These are phyloP conservation scores for Aspergillus affinis DNA, from an alignment of 495 filamentous ascomycete genomes.

Conservation along the genomic window DNA sequence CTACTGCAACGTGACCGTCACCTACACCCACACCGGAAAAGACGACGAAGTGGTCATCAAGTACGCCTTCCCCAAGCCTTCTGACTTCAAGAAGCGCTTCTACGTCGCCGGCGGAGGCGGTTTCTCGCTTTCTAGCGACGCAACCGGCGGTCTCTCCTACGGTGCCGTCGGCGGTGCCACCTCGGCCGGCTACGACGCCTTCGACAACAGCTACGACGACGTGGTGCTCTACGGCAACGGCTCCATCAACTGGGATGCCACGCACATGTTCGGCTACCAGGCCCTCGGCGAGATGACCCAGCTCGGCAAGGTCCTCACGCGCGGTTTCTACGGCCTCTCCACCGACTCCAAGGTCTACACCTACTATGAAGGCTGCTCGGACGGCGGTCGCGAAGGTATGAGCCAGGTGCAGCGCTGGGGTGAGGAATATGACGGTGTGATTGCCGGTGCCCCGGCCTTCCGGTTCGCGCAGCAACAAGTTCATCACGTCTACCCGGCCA, in stretches of 20 bases:
- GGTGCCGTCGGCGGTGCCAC: slow-evolving; percentile 39
- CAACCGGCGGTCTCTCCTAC: slow-evolving; percentile 39
- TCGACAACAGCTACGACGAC: slow-evolving; percentile 35
- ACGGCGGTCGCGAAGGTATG: slow-evolving; percentile 41
- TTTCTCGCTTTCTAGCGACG: slow-evolving; percentile 27
- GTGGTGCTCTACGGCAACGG: slow-evolving; percentile 40
- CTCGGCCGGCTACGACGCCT: slow-evolving; percentile 39
- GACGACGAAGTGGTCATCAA: slow-evolving; percentile 31
- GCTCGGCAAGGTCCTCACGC: slow-evolving; percentile 34
- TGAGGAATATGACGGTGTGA: slow-evolving; percentile 50
- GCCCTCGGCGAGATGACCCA: slow-evolving; percentile 40
- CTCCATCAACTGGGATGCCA: slow-evolving; percentile 44
- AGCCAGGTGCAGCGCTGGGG: slow-evolving; percentile 54
- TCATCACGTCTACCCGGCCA: slow-evolving; percentile 44
- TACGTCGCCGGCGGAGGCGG: slow-evolving; percentile 40
- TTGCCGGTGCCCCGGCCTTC: slow-evolving; percentile 53
- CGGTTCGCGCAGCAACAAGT: slow-evolving; percentile 51
- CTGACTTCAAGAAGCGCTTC: slow-evolving; percentile 39
- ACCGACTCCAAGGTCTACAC: slow-evolving; percentile 32
- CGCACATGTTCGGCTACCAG: slow-evolving; percentile 47
- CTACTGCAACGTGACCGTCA: slow-evolving; percentile 39
- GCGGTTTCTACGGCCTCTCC: slow-evolving; percentile 34
- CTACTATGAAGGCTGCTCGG: slow-evolving; percentile 41
- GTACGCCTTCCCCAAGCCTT: slow-evolving; percentile 33
- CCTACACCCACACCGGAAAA: slow-evolving; percentile 38